Base-by-base conservation (phyloP, 345 rosid genomes). In the Citrus unshiu region DNA sequence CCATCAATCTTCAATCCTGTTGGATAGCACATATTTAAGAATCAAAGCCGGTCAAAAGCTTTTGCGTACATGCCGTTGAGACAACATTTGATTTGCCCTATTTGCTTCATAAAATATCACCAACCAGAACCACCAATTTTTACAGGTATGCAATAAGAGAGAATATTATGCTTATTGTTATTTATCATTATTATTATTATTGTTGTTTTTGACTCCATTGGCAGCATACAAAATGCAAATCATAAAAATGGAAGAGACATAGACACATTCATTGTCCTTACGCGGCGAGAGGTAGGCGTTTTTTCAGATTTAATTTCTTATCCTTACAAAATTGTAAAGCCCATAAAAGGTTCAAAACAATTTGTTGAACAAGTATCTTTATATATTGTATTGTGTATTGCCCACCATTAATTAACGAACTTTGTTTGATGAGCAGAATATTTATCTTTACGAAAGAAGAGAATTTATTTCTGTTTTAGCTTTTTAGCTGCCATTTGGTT, bases 361-460 rank as follows among this genome's bases (percentile, higher is more conserved):
- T 64, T 72, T 64, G 57, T 35, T 51, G 27, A 51, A 37, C 59
- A 32, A 22, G 57, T 29, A 57, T 65, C 49, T 43, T 43, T 43
- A 43, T 43, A 10, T 9, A 43, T 2, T 10, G 49, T 3, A 3
- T 43, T 3, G 49, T 43, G 3, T 10, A 10, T 43, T 43, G 37
- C 82, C 89, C 89, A 82, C 87, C 69, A 80, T 78, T 34, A 75
- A 78, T 82, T n/a, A 79, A 76, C 78, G 87, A 78, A 82, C 84
- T 70, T 70, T 61, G 75, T 80, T 84, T 51, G 78, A 78, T 51
- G 57, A 18, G 22, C 22, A 51, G 51, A 43, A 43, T 46, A 46
- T 46, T 46, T 12, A 46, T 46, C 51, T 46, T 12, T 46, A 46
- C 18, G 51, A 46, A 46, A 46, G 18, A 46, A 46, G 51, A 13